Evolutionary conservation across 805 yeast species (phyloP).

Genomic region (Candida germanica): DNA sequence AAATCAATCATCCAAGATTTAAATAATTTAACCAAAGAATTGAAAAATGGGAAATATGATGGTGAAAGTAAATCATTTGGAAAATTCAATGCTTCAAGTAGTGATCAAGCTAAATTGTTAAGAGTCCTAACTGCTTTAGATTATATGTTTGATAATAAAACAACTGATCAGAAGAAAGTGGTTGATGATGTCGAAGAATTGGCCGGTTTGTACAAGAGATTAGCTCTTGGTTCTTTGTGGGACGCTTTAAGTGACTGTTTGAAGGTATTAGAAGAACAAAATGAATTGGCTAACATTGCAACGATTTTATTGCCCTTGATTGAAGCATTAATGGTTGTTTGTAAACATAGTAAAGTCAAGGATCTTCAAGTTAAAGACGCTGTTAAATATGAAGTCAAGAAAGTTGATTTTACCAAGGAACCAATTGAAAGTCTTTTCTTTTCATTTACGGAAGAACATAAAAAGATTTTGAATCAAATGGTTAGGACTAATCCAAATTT

Average conservation of each 20-base stretch:
- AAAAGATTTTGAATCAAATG: slow-evolving; percentile 85
- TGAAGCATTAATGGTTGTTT: slow-evolving; percentile 94
- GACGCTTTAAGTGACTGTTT: slow-evolving; percentile 75
- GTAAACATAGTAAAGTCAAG: slow-evolving; percentile 73
- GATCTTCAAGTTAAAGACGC: slow-evolving; percentile 54
- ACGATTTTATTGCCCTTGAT: slow-evolving; percentile 81
- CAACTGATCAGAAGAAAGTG: slow-evolving; percentile 8
- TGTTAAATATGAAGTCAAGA: slow-evolving; percentile 58
- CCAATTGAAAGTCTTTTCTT: slow-evolving; percentile 78
- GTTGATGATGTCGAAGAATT: slow-evolving; percentile 44
- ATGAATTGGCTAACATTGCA: slow-evolving; percentile 52
- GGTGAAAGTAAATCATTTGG: slow-evolving; percentile 54
- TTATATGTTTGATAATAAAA: slow-evolving; percentile 58
- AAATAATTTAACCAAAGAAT: slow-evolving; percentile 43
- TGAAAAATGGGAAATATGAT: slow-evolving; percentile 35
- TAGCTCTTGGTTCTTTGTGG: slow-evolving; percentile 81
- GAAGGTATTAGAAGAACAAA: slow-evolving; percentile 56
- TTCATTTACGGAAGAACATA: slow-evolving; percentile 84
- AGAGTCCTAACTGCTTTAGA: slow-evolving; percentile 86
- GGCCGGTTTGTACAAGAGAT: slow-evolving; percentile 58
- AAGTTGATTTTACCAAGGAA: slow-evolving; percentile 65
- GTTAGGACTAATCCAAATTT: slow-evolving; percentile 85
- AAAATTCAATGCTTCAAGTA: slow-evolving; percentile 72
- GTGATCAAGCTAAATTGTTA: slow-evolving; percentile 86
- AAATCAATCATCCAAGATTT: slow-evolving; percentile 54